Percentiles rank a stretch among this genome's conserved stretches.
These are phyloP conservation scores for Verbascum thapsus DNA, from an alignment of 257 asterid genomes.

Conservation along the genomic window DNA sequence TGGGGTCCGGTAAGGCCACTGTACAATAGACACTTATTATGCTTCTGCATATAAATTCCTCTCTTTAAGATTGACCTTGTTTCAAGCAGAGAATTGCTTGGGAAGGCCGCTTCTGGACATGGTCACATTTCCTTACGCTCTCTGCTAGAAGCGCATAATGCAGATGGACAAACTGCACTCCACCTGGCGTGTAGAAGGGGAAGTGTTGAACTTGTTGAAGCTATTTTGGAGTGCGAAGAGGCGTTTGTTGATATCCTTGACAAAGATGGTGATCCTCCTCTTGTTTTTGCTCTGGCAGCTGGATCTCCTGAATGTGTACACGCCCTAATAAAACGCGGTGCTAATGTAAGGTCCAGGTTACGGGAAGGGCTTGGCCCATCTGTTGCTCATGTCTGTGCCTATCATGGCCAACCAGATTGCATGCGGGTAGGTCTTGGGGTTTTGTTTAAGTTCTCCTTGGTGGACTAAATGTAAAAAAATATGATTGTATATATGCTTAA, in stretches of 20 bases:
- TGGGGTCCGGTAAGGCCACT: conserved; percentile 76
- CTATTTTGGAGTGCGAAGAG: conserved; percentile 72
- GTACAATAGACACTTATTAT: conserved; percentile 18
- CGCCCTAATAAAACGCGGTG: conserved; percentile 75
- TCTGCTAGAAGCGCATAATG: conserved; percentile 83
- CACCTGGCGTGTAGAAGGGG: conserved; percentile 98
- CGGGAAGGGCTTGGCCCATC: conserved; percentile 99
- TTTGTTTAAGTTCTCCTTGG: conserved; percentile 14
- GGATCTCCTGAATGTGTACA: conserved; percentile 97
- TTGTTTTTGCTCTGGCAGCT: conserved; percentile 97
- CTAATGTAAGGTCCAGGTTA: conserved; percentile 88
- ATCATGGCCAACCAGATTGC: conserved; percentile 99
- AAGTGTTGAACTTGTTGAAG: conserved; percentile 85
- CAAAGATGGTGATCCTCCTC: conserved; percentile 98
- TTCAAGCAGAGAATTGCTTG: conserved; percentile 70
- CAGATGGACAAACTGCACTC: conserved; percentile 97
- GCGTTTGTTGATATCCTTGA: conserved; percentile 90
- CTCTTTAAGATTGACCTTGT: conserved; percentile 26
- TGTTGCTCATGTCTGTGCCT: conserved; percentile 98
- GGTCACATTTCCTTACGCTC: conserved; percentile 44
- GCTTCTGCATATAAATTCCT: conserved; percentile 20
- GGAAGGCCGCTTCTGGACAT: conserved; percentile 53
- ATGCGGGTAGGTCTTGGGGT: conserved; percentile 73
- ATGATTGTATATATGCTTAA: conserved; percentile 14
- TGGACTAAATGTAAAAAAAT: conserved; percentile 8